Evolutionary conservation across 345 rosid genomes (phyloP).

Genomic region (Salix viminalis): DNA sequence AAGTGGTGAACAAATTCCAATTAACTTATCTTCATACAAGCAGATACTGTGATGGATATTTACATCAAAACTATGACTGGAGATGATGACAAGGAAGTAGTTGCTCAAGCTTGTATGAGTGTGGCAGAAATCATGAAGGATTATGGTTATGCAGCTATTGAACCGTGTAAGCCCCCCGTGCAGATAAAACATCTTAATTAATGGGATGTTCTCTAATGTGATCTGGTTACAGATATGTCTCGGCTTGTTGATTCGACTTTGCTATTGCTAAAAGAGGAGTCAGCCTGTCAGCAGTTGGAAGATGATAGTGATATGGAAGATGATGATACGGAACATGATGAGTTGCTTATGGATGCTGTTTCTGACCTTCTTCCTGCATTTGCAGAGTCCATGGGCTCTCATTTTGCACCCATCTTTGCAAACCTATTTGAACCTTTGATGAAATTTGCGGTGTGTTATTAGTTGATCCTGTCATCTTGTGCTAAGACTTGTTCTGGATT

Average conservation of each 20-base stretch:
- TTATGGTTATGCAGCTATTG: conserved; percentile 67
- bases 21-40: conserved; percentile 19
- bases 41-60: conserved; percentile 76
- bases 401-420: conserved; percentile 82
- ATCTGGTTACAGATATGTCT: conserved; percentile 56
- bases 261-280: conserved; percentile 71
- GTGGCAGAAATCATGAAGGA: conserved; percentile 81
- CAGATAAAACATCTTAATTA: conserved; percentile 7
- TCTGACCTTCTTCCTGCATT: conserved; percentile 98
- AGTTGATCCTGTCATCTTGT: conserved; percentile 2
- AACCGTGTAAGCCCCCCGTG: conserved; percentile 60
- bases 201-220: conserved; percentile 2
- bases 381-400: conserved; percentile 91
- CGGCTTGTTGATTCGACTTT: conserved; percentile 74
- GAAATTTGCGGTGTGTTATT: conserved; percentile 78
- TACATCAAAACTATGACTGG: conserved; percentile 78
- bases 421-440: conserved; percentile 85
- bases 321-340: conserved; percentile 78
- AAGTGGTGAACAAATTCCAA: conserved; percentile 6
- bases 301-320: conserved; percentile 80
- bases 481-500: background rate
- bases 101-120: conserved; percentile 90
- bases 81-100: conserved; percentile 98
- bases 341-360: conserved; percentile 96
- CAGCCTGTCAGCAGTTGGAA: conserved; percentile 76